Conservation (phyloP, 164 flowering plant species). For the Umbilicus rupestris region DNA sequence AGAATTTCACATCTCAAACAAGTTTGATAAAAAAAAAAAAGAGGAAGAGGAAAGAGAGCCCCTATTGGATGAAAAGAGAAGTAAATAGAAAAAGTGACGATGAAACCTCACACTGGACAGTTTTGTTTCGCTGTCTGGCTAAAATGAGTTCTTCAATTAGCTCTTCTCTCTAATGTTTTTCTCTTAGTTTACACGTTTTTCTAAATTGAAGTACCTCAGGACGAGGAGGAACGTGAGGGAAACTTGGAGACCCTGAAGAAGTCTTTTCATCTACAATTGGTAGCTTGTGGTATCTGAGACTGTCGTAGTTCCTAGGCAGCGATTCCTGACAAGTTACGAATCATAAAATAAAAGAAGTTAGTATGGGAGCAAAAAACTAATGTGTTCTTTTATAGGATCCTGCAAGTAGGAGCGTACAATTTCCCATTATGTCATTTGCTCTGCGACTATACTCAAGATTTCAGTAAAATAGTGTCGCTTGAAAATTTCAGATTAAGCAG, state of each 20-base stretch:
- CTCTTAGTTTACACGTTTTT: constrained; percentile 16
- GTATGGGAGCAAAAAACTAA: neutral
- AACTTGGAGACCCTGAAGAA: constrained; percentile 30
- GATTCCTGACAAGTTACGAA: constrained; percentile 51
- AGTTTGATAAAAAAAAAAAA: neutral
- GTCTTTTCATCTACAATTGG: constrained; percentile 41
- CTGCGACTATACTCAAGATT: too few species aligned
- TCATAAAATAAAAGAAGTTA: constrained; percentile 7
- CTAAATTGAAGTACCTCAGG: constrained; percentile 22
- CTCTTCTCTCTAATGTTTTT: neutral
- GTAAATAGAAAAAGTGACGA: neutral
- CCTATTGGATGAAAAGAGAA: neutral
- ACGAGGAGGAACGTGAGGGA: constrained; percentile 17
- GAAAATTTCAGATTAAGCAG: too few species aligned
- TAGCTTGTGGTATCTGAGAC: constrained; percentile 21
- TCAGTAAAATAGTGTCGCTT: too few species aligned
- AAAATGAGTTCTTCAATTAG: constrained; percentile 21
- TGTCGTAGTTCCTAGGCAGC: constrained; percentile 47
- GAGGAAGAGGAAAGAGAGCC: neutral
- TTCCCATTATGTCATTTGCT: too few species aligned
- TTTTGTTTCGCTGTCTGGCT: constrained; percentile 24
- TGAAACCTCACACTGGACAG: constrained; percentile 24
- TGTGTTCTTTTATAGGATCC: too few species aligned
- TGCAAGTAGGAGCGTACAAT: too few species aligned
- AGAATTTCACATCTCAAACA: constrained; percentile 6